Evolutionary conservation across 2,329 filamentous ascomycete species (phyloP).

Genomic region (Talaromyces sp.): DNA sequence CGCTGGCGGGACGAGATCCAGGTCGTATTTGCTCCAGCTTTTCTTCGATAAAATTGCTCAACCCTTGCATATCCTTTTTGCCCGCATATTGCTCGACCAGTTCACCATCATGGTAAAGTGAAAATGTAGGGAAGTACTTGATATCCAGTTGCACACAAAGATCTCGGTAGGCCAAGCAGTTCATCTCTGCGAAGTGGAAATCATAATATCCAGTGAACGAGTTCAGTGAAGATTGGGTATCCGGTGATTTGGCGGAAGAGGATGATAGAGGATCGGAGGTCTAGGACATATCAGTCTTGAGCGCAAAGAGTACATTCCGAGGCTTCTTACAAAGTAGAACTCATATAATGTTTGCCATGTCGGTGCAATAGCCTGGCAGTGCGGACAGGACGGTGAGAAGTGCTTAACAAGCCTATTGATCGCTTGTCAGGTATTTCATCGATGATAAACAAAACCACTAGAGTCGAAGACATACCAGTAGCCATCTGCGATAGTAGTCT

Average conservation of each 20-base stretch:
- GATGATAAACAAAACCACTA: not conserved
- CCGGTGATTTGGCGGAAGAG: slow-evolving; percentile 49
- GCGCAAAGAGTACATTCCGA: not conserved
- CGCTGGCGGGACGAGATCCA: slow-evolving; percentile 67
- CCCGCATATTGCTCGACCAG: slow-evolving; percentile 62
- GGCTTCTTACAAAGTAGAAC: slow-evolving; percentile 63
- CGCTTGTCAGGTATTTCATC: slow-evolving; percentile 20
- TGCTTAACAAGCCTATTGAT: slow-evolving; percentile 49
- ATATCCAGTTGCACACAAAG: slow-evolving; percentile 68
- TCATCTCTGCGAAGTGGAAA: slow-evolving; percentile 79
- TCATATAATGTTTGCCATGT: slow-evolving; percentile 91
- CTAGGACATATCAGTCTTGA: slow-evolving; percentile 40
- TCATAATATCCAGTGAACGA: slow-evolving; percentile 80
- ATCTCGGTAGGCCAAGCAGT: slow-evolving; percentile 80
- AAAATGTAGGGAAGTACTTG: slow-evolving; percentile 68
- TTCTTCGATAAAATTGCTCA: slow-evolving; percentile 71
- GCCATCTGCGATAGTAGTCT: slow-evolving; percentile 48
- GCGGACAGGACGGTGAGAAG: slow-evolving; percentile 55
- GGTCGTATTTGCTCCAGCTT: slow-evolving; percentile 74
- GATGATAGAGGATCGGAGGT: slow-evolving; percentile 69
- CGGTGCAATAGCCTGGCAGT: slow-evolving; percentile 77
- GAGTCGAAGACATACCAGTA: slow-evolving; percentile 43
- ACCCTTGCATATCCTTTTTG: slow-evolving; percentile 59
- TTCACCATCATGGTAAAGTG: slow-evolving; percentile 75
- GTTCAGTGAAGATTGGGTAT: slow-evolving; percentile 52